Evolutionary conservation across 495 filamentous ascomycete genomes (phyloP).

Genomic region (Talaromyces ruber): DNA sequence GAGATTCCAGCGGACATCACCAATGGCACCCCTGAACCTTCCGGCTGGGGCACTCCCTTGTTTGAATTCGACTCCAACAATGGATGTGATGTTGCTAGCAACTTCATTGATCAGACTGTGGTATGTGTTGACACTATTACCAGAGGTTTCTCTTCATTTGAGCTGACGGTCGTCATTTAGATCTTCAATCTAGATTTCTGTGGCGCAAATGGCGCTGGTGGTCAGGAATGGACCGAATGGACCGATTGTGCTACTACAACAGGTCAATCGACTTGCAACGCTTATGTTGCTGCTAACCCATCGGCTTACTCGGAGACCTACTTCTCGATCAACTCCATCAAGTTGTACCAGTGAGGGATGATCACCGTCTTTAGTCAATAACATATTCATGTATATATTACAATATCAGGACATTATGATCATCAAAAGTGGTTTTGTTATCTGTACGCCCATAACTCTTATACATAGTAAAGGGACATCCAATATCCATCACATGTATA

Average conservation of each 20-base stretch:
- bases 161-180: not conserved
- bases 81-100: constrained; percentile 52
- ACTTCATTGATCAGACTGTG: constrained; percentile 66
- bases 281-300: constrained; percentile 55
- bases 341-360: constrained; percentile 41
- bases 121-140: not conserved
- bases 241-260: constrained; percentile 24
- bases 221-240: constrained; percentile 31
- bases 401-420: not conserved
- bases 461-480: not conserved
- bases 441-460: not conserved
- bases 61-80: constrained; percentile 16
- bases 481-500: not conserved
- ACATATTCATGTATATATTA: not conserved
- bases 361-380: not conserved
- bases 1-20: constrained; percentile 33
- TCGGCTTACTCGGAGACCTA: constrained; percentile 51
- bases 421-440: not conserved
- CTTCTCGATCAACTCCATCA: constrained; percentile 64
- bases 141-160: not conserved
- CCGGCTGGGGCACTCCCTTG: constrained; percentile 57
- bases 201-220: constrained; percentile 76
- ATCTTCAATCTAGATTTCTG: constrained; percentile 82
- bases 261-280: constrained; percentile 43
- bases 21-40: constrained; percentile 48